A percentile compares a stretch with the other conserved stretches of the same genome.
These are phyloP conservation scores for Parathielavia hyrcaniae DNA, from an alignment of 495 filamentous ascomycete species.

Conservation along the genomic window DNA sequence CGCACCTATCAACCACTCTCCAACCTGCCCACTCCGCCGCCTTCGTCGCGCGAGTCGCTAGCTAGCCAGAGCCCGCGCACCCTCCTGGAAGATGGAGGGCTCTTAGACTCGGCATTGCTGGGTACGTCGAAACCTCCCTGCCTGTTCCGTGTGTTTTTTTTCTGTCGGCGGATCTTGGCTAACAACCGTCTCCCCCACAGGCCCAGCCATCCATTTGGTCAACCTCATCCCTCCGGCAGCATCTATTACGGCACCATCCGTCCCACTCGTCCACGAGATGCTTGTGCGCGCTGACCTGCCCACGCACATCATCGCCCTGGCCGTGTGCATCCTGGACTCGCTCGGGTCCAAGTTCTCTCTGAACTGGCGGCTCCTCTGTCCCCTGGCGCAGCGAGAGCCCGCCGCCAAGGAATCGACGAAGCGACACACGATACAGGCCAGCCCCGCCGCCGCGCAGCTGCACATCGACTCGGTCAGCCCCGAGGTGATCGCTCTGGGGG, in stretches of 20 bases:
- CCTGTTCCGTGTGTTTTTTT: background rate
- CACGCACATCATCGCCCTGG: constrained; percentile 47
- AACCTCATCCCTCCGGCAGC: constrained; percentile 50
- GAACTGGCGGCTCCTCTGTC: constrained; percentile 47
- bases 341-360: constrained; percentile 50
- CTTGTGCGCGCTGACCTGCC: constrained; percentile 46
- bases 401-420: constrained; percentile 24
- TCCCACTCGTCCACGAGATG: constrained; percentile 47
- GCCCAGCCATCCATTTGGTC: constrained; percentile 50
- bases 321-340: constrained; percentile 51
- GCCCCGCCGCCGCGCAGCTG: constrained; percentile 28
- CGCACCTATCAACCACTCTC: constrained; percentile 54
- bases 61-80: constrained; percentile 36
- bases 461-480: constrained; percentile 51
- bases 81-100: constrained; percentile 40
- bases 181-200: constrained; percentile 25
- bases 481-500: constrained; percentile 47
- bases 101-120: constrained; percentile 38
- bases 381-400: constrained; percentile 29
- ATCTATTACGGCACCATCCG: constrained; percentile 45
- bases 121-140: constrained; percentile 33
- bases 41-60: constrained; percentile 41
- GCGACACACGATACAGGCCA: constrained; percentile 43
- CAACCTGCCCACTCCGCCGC: constrained; percentile 55
- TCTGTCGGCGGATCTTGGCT: background rate